These are phyloP conservation scores for Solidago caesia DNA, from an alignment of 129 eudicot species.

Conservation along the genomic window DNA sequence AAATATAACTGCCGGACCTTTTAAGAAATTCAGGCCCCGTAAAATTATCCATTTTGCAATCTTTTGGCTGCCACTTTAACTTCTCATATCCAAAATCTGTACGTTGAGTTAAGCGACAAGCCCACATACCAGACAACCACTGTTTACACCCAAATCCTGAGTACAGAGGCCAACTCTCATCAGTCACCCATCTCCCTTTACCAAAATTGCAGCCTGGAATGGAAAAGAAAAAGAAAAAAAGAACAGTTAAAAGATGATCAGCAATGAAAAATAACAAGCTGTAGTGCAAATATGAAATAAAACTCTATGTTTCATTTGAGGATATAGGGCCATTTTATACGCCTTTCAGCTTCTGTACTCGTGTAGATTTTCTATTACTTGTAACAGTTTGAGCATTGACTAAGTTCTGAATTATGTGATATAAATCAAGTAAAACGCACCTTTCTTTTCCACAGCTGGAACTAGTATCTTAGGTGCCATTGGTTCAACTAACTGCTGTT, in stretches of 20 bases:
- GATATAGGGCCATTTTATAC: background rate
- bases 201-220: conserved; percentile 75
- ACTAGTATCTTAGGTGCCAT: conserved; percentile 25
- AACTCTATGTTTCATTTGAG: background rate
- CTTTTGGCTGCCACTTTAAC: conserved; percentile 83
- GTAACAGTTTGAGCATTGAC: background rate
- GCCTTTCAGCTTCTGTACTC: conserved; percentile 2
- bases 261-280: background rate
- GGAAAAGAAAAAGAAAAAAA: background rate
- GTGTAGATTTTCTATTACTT: background rate
- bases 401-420: conserved; percentile 7
- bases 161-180: conserved; percentile 67
- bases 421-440: conserved; percentile 26
- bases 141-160: conserved; percentile 85
- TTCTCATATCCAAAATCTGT: conserved; percentile 81
- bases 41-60: conserved; percentile 70
- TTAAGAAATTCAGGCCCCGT: conserved; percentile 49
- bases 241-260: background rate
- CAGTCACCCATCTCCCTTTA: conserved; percentile 84
- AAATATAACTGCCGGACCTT: conserved; percentile 38
- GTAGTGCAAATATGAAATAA: background rate
- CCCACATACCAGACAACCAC: conserved; percentile 97
- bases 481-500: conserved; percentile 33
- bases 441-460: conserved; percentile 32
- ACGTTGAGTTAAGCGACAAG: conserved; percentile 84